Evolutionary conservation across 2,329 filamentous ascomycete genomes (phyloP).

Genomic region (Cercospora beticola): DNA sequence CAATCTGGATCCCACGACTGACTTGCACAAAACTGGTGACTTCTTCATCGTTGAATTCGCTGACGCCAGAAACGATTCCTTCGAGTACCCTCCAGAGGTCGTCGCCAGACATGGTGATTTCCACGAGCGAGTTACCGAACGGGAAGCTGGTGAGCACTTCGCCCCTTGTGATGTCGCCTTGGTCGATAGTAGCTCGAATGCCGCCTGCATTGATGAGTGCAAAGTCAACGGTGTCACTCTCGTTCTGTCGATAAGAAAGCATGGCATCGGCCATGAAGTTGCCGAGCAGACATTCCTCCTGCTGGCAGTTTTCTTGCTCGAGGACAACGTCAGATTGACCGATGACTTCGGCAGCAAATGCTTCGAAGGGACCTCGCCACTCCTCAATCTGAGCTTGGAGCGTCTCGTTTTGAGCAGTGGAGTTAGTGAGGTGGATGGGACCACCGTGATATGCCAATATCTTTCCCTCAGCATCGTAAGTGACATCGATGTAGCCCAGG

Average conservation of each 20-base stretch:
- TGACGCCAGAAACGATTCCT: conserved; percentile 57
- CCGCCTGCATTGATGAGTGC: conserved; percentile 65
- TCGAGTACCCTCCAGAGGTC: conserved; percentile 60
- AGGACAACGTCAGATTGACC: conserved; percentile 57
- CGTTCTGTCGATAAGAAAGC: conserved; percentile 58
- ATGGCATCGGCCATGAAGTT: conserved; percentile 55
- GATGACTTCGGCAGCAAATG: conserved; percentile 58
- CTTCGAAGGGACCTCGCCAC: conserved; percentile 63
- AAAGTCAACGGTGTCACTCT: conserved; percentile 51
- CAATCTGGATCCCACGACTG: conserved; percentile 56
- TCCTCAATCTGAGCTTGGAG: conserved; percentile 59
- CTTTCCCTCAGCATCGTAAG: conserved; percentile 60
- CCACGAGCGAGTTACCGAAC: conserved; percentile 64
- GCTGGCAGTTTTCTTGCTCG: conserved; percentile 60
- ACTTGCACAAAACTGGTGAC: conserved; percentile 63
- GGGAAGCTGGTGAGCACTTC: conserved; percentile 65
- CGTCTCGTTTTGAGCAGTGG: conserved; percentile 56
- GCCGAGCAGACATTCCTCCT: conserved; percentile 55
- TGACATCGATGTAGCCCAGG: conserved; percentile 65
- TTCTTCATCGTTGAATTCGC: conserved; percentile 53
- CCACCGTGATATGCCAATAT: conserved; percentile 62
- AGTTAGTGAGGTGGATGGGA: conserved; percentile 64
- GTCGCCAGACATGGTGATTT: conserved; percentile 55
- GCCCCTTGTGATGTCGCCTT: conserved; percentile 61
- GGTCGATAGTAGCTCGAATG: conserved; percentile 62